Conservation (phyloP, 2,329 filamentous ascomycete species). For the Fusarium camptoceras region DNA sequence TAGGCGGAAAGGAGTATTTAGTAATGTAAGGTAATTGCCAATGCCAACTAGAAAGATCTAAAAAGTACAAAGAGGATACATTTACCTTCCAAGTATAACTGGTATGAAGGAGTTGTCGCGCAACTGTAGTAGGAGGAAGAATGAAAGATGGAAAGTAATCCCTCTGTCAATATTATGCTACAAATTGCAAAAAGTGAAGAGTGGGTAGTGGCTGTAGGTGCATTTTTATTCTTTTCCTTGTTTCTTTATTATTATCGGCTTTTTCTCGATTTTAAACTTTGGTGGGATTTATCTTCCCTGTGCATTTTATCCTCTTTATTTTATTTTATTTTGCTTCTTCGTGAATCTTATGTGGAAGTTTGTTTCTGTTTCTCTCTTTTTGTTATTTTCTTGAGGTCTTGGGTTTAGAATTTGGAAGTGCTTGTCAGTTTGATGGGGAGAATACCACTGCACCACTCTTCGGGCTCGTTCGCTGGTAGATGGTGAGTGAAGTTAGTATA, state of each 20-base stretch:
- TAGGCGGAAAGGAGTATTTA: too few relatives aligned
- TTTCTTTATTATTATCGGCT: too few relatives aligned
- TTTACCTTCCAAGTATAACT: not conserved
- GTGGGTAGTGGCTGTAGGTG: not conserved
- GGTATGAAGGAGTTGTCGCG: too few relatives aligned
- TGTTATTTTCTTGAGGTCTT: not conserved
- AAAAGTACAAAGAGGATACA: not conserved
- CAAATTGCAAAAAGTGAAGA: not conserved
- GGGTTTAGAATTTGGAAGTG: not conserved
- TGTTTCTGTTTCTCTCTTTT: not conserved
- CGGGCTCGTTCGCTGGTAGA: not conserved
- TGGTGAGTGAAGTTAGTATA: not conserved
- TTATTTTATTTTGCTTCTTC: not conserved
- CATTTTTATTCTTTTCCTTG: not conserved
- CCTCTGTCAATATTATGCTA: not conserved
- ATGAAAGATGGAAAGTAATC: not conserved
- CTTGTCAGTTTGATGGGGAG: not conserved
- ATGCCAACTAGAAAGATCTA: not conserved
- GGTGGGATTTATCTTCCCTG: not conserved
- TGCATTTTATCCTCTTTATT: not conserved
- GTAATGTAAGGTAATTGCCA: not conserved
- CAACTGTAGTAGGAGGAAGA: not conserved
- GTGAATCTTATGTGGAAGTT: not conserved
- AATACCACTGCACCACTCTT: not conserved
- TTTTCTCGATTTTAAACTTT: not conserved